Conservation (phyloP, 306 rosid species). For the Lotus japonicus region DNA sequence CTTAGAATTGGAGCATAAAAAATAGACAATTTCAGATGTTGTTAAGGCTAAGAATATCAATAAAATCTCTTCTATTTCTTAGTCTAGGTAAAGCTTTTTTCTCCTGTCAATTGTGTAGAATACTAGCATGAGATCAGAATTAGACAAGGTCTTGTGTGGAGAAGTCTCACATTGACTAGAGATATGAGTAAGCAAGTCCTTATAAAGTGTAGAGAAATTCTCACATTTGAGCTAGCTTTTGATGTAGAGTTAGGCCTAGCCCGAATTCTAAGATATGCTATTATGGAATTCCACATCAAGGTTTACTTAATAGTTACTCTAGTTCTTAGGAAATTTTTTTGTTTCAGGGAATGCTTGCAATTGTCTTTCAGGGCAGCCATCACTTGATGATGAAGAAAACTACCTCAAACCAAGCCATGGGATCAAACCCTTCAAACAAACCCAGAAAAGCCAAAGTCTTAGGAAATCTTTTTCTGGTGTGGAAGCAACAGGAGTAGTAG, state of each 20-base stretch:
- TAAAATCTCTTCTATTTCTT: background rate
- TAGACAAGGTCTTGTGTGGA: background rate
- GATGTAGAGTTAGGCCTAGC: too few relatives aligned
- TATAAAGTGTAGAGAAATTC: too few relatives aligned
- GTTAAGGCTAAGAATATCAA: background rate
- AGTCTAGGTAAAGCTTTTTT: background rate
- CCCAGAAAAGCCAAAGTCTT: slow-evolving; percentile 44
- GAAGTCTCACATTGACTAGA: too few relatives aligned
- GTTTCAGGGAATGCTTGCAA: slow-evolving; percentile 45
- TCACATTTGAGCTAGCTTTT: too few relatives aligned
- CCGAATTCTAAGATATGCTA: background rate
- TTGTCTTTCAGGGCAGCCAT: slow-evolving; percentile 68
- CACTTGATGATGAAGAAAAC: slow-evolving; percentile 76
- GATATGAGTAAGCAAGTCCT: too few relatives aligned
- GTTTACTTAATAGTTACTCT: background rate
- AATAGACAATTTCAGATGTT: background rate
- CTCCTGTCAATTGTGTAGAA: background rate
- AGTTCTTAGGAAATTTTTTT: slow-evolving; percentile 6
- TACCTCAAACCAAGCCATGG: slow-evolving; percentile 47
- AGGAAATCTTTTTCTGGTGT: slow-evolving; percentile 68
- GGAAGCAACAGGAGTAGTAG: slow-evolving; percentile 49
- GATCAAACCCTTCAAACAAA: slow-evolving; percentile 47
- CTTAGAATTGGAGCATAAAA: background rate
- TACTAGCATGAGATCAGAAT: slow-evolving; percentile 1
- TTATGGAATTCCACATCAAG: background rate